Evolutionary conservation across 2,329 filamentous ascomycete genomes (phyloP), one percentile per base, ranked within the genome.

Genomic region (Thermomyces lanuginosus): DNA sequence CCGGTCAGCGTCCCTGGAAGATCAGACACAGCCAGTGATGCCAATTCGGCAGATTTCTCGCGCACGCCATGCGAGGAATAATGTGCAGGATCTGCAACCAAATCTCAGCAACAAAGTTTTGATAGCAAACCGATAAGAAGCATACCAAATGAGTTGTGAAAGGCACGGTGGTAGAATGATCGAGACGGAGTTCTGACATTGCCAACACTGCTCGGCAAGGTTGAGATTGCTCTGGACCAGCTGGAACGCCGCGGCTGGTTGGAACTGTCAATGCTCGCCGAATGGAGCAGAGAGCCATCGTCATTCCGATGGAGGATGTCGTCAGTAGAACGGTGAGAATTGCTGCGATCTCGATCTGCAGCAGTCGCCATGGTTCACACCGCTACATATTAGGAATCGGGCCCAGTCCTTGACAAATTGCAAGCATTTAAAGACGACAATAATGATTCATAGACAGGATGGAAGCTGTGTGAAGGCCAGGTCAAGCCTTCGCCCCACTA

Each of bases 1-100:
- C 38, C 41, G 33, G 46, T 46, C 21, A 49, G 29, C 11, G 33
- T 28, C 15, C 34, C 35, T 14, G 40, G 40, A 8, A 29, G 34
- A 29, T 78, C 71, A 20, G 75, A 75, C 15, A 92, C 65, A 26
- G 81, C 74, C 47, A 84, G 82, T 10, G 71, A 81, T 22, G 83
- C 83, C 30, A 92, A 63, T 53, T 92, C 81, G 27, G 82, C 80
- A 2, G 83, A 91, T 46, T 89, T 76, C 53, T 89, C 76, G 36
- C 83, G 76, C 21, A 92, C 76, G 37, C 73, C 78, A 32, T 74
- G 71, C 17, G 65, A 66, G 20, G 80, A 77, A 50, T 80, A 79
- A 40, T 80, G 70, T 10, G 71, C 66, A 40, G 70, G 76, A 45
- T 86, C 78, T 53, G 69, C 46, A 16, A 13, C 16, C 13, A 8